These are phyloP conservation scores for Yarrowia bubula DNA, from an alignment of 805 yeast species.

Conservation along the genomic window DNA sequence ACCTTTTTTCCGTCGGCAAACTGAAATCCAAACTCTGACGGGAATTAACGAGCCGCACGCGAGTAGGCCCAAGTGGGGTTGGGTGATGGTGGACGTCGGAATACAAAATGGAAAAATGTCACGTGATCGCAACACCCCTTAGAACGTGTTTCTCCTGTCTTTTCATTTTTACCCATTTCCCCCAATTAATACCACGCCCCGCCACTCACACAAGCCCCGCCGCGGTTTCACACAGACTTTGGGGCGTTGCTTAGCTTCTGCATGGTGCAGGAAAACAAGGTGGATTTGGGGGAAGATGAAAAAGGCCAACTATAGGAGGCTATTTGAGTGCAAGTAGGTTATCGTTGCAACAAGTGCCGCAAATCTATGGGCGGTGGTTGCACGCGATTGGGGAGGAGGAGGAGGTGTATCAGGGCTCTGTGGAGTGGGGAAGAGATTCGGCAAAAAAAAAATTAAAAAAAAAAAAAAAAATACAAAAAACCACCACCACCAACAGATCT, in stretches of 20 bases:
- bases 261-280: conserved; percentile 20
- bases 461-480: no score
- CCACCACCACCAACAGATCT: background rate
- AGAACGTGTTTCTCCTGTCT: no score
- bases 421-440: no score
- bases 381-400: no score
- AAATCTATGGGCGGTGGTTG: background rate
- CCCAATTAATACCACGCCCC: no score
- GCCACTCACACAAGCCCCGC: background rate
- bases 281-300: conserved; percentile 1
- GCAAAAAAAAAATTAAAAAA: no score
- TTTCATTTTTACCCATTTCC: background rate
- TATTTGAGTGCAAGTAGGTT: background rate
- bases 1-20: conserved; percentile 26
- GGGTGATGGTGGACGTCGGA: no score
- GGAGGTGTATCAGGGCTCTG: no score
- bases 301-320: conserved; percentile 1
- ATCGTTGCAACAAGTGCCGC: conserved; percentile 3
- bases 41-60: conserved; percentile 10
- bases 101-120: no score
- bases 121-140: no score
- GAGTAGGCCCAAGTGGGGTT: background rate
- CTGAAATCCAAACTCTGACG: background rate
- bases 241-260: conserved; percentile 18
- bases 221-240: background rate